Evolutionary conservation across 805 yeast genomes (phyloP).

Genomic region (Saccharomycopsis sp.): DNA sequence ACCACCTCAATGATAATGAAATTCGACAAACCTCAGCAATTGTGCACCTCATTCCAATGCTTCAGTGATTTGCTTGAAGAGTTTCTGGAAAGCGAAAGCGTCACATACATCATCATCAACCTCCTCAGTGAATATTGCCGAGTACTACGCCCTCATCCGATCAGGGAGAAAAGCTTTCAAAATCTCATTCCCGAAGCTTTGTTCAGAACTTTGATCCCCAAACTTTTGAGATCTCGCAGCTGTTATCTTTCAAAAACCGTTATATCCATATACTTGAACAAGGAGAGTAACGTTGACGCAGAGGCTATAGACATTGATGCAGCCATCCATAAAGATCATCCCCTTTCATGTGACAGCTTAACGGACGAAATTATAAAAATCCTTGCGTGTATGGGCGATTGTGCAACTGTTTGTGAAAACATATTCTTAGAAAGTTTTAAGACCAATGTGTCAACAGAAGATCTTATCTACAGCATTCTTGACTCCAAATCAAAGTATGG

Average conservation of each 20-base stretch:
- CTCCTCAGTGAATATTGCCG: background rate
- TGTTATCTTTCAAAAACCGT: slow-evolving; percentile 10
- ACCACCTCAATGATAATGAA: background rate
- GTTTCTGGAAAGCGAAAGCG: background rate
- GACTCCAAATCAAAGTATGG: slow-evolving; percentile 9
- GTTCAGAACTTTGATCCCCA: background rate
- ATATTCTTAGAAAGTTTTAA: background rate
- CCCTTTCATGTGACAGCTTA: background rate
- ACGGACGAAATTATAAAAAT: slow-evolving; percentile 4
- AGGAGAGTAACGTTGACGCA: background rate
- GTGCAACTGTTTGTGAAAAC: background rate
- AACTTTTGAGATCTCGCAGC: slow-evolving; percentile 1
- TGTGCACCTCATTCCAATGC: background rate
- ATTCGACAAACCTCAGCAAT: slow-evolving; percentile 1
- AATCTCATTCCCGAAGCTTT: background rate
- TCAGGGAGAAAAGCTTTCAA: background rate
- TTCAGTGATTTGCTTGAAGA: background rate
- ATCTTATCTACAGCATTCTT: background rate
- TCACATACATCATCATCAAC: slow-evolving; percentile 1
- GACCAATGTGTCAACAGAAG: background rate
- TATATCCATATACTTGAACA: slow-evolving; percentile 5
- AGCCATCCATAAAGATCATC: slow-evolving; percentile 5
- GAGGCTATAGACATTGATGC: slow-evolving; percentile 3
- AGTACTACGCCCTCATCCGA: background rate
- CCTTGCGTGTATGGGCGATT: background rate